Percentiles rank a stretch among this genome's conserved stretches.
Conservation (phyloP, 1,284 basidiomycete genomes). For the Heterobasidion irregulare region DNA sequence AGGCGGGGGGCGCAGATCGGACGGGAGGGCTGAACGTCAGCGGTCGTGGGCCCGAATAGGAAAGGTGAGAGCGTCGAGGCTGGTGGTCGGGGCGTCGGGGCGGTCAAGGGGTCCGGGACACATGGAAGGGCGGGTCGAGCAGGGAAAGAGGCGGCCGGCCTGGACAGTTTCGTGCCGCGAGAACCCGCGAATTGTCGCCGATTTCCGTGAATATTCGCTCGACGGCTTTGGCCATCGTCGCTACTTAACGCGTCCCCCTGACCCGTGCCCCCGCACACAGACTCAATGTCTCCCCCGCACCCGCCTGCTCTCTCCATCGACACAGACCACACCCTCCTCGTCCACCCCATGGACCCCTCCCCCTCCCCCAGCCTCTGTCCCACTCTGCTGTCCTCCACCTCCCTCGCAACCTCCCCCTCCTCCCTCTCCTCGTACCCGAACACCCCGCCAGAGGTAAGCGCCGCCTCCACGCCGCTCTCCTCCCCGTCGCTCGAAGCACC, state of each 20-base stretch:
- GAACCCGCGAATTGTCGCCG: no score
- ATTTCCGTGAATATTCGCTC: background rate
- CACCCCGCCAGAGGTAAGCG: background rate
- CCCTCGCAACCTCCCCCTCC: background rate
- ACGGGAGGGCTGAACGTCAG: no score
- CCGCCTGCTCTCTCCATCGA: background rate
- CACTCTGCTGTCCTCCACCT: background rate
- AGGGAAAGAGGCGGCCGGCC: no score
- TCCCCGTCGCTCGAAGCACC: background rate
- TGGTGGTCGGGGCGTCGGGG: no score
- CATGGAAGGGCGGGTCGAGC: no score
- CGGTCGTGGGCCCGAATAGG: no score
- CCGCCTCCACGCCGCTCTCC: background rate
- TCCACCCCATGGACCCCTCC: background rate
- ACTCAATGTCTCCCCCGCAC: background rate
- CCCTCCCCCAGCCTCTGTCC: background rate
- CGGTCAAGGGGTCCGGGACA: no score
- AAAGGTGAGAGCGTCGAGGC: no score
- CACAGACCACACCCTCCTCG: background rate
- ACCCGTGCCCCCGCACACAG: background rate
- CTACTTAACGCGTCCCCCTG: background rate
- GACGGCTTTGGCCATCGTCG: background rate
- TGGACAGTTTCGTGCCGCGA: no score
- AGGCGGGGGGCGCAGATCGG: no score
- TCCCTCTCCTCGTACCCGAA: background rate